A percentile compares a stretch with the other conserved stretches of the same genome.
These are phyloP conservation scores for Trametes polyzona DNA, from an alignment of 1,284 basidiomycete species.

Conservation along the genomic window DNA sequence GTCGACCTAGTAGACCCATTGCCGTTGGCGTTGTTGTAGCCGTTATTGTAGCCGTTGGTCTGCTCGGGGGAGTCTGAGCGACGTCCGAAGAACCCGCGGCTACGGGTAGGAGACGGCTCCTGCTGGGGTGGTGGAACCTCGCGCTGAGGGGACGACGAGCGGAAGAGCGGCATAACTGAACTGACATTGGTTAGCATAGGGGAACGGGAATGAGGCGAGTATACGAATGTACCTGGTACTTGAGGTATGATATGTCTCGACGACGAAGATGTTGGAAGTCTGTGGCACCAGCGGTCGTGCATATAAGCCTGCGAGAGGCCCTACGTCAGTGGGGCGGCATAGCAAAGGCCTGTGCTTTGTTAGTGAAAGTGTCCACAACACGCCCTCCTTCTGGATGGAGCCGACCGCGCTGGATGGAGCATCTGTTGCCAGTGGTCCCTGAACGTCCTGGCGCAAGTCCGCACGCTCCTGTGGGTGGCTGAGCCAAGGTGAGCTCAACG, in stretches of 20 bases:
- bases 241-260: neutral
- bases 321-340: slow-evolving; percentile 28
- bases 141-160: slow-evolving; percentile 19
- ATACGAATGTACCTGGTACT: neutral
- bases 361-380: slow-evolving; percentile 12
- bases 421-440: neutral
- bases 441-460: neutral
- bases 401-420: slow-evolving; percentile 8
- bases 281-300: neutral
- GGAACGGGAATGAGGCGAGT: neutral
- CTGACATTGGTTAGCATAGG: neutral
- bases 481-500: neutral
- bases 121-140: slow-evolving; percentile 22
- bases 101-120: slow-evolving; percentile 14
- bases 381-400: slow-evolving; percentile 7
- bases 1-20: slow-evolving; percentile 15
- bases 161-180: slow-evolving; percentile 29
- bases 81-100: slow-evolving; percentile 27
- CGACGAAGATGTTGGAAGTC: neutral
- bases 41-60: slow-evolving; percentile 1
- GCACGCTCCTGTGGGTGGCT: neutral
- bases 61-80: slow-evolving; percentile 23
- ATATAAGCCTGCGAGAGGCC: slow-evolving; percentile 11
- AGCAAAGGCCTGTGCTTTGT: neutral
- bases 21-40: slow-evolving; percentile 2